phyloP scores from a whole-genome alignment of 2,329 filamentous ascomycete species.

The Dactylellina leptospora region DNA sequence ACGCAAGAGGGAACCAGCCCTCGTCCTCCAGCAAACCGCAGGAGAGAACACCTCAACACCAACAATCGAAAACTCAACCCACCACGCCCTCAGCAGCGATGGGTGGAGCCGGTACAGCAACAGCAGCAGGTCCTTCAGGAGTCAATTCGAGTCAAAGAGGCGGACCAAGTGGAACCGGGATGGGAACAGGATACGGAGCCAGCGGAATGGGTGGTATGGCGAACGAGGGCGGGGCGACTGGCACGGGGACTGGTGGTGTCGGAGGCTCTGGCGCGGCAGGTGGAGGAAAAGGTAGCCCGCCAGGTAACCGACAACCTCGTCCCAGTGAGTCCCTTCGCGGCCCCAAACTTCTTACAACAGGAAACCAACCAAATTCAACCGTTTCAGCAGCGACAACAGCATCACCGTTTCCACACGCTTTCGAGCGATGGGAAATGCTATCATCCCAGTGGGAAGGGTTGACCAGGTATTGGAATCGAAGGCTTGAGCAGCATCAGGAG shows the following conservation, averaged over 20 bases:
- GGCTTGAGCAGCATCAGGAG: constrained; percentile 87
- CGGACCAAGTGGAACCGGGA: constrained; percentile 34
- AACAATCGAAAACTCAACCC: constrained; percentile 46
- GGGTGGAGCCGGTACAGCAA: constrained; percentile 54
- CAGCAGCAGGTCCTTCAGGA: constrained; percentile 51
- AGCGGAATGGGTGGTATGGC: constrained; percentile 20
- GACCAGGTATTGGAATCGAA: constrained; percentile 95
- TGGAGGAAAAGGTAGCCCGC: constrained; percentile 57
- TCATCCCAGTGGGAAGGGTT: constrained; percentile 98
- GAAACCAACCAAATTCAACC: constrained; percentile 52
- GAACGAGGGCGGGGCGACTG: constrained; percentile 49
- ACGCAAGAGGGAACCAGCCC: constrained; percentile 35
- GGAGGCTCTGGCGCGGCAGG: constrained; percentile 55
- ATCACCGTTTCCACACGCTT: constrained; percentile 83
- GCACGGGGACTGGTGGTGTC: constrained; percentile 50
- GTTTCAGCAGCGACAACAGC: constrained; percentile 56
- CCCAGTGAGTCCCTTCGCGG: constrained; percentile 57
- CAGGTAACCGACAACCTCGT: constrained; percentile 56
- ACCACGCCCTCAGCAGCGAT: constrained; percentile 43
- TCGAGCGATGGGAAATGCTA: constrained; percentile 95
- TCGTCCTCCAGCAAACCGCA: constrained; percentile 29
- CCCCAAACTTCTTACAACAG: constrained; percentile 55
- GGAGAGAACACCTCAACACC: constrained; percentile 31
- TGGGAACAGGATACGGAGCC: constrained; percentile 33
- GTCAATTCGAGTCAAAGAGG: constrained; percentile 45